These are phyloP conservation scores for Prototheca wickerhamii DNA, from an alignment of 163 green algal species.

Conservation along the genomic window DNA sequence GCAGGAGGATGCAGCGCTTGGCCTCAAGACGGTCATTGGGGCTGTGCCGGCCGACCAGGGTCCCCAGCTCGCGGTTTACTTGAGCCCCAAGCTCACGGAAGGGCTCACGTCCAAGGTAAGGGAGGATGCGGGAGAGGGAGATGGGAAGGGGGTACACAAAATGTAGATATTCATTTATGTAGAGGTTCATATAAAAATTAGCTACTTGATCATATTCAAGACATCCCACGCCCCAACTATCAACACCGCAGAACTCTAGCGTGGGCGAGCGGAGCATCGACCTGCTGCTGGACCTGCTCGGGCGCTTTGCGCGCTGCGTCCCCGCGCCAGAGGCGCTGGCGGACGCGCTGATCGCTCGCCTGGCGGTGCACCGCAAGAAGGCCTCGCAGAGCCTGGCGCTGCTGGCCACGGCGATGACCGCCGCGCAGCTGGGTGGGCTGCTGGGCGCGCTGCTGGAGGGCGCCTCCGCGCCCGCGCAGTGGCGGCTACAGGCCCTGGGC, in stretches of 20 bases:
- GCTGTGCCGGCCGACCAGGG: conserved; percentile 38
- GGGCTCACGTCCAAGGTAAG: conserved; percentile 30
- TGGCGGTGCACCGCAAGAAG: conserved; percentile 61
- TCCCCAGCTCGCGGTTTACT: conserved; percentile 23
- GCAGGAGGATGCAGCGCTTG: conserved; percentile 75
- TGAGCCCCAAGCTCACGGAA: conserved; percentile 51
- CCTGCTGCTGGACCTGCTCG: conserved; percentile 63
- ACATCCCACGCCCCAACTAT: too few species aligned
- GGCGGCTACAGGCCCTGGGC: conserved; percentile 62
- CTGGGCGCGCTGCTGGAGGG: conserved; percentile 30
- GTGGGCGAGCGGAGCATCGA: conserved; percentile 63
- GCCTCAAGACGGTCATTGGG: conserved; percentile 75
- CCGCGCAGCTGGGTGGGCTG: conserved; percentile 9
- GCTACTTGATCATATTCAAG: too few species aligned
- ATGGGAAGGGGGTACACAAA: too few species aligned
- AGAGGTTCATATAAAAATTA: too few species aligned
- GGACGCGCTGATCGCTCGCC: conserved; percentile 44
- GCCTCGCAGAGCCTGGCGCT: conserved; percentile 64
- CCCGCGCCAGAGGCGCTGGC: conserved; percentile 43
- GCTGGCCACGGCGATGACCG: conserved; percentile 9
- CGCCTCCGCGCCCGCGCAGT: conserved; percentile 44
- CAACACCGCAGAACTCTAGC: conserved; percentile 31
- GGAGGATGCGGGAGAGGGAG: too few species aligned
- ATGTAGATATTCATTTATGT: too few species aligned
- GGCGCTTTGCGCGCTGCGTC: conserved; percentile 55